Percentiles rank a stretch among this genome's conserved stretches.
phyloP scores from a whole-genome alignment of 2,329 filamentous ascomycete species.

The Claviceps citrina region DNA sequence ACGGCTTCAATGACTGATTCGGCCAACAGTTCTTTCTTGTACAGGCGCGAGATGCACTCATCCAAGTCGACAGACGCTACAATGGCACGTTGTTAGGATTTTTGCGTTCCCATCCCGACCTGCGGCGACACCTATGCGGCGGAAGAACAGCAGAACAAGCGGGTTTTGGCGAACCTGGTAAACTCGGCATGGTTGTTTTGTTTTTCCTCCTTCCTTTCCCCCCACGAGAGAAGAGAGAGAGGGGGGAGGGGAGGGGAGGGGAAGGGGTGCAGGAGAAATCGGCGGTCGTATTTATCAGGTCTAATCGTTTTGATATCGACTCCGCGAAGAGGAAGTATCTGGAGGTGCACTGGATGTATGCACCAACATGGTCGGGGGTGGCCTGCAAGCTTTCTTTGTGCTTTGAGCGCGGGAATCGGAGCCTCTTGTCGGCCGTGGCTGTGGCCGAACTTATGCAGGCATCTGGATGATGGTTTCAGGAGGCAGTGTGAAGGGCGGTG shows the following conservation, averaged over 20 bases:
- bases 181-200: slow-evolving; percentile 33
- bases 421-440: slow-evolving; percentile 7
- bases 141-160: no score
- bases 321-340: slow-evolving; percentile 22
- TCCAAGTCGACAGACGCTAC: slow-evolving; percentile 91
- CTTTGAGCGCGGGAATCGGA: neutral
- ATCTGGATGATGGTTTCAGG: neutral
- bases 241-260: neutral
- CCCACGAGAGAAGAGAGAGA: neutral
- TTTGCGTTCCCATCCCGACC: no score
- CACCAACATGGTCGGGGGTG: slow-evolving; percentile 28
- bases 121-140: neutral
- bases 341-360: slow-evolving; percentile 19
- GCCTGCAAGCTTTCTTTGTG: slow-evolving; percentile 15
- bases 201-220: no score
- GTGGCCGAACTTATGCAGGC: slow-evolving; percentile 1
- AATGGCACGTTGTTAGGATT: slow-evolving; percentile 3
- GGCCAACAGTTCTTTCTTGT: slow-evolving; percentile 90
- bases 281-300: neutral
- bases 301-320: slow-evolving; percentile 17
- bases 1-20: slow-evolving; percentile 98
- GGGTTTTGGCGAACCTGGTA: slow-evolving; percentile 33
- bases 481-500: no score
- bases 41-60: slow-evolving; percentile 92
- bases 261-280: no score